Evolutionary conservation across 2,329 filamentous ascomycete genomes (phyloP), one percentile per base, ranked within the genome.

Genomic region (Paraphoma sp.): DNA sequence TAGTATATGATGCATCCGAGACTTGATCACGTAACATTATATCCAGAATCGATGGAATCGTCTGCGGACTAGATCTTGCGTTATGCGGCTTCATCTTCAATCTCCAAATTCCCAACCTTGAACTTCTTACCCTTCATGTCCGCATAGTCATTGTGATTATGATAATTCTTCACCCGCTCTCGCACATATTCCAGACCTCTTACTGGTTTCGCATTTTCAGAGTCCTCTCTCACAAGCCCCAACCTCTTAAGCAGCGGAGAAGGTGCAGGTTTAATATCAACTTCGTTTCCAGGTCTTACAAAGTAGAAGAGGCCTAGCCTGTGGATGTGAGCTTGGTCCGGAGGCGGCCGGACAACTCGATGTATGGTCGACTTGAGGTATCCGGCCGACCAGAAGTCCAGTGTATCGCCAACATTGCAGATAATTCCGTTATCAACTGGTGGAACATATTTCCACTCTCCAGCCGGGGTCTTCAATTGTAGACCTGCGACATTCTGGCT

Each of bases 291-390:
- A 0, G 78, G 78, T 10, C 78, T 65, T 2, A 78, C 72, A 53
- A 80, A 80, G 56, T 80, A 80, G 43, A 78, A 75, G 38, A 80
- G 62, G 3, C 77, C 76, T 33, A 79, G 59, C 4, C 78, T 71
- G 41, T 73, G 66, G 10, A 71, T 69, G 44, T 75, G 67, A 11
- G 65, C 68, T 55, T 79, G 78, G 48, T 80, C 78, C 18, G 61
- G 58, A 0, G 82, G 82, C 1, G 81, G 82, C 10, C 78, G 75
- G 44, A 80, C 75, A 0, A 85, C 82, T 1, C 82, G 78, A 53
- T 85, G 82, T n/a, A 83, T 74, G 10, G 77, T 81, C 4, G 76
- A 80, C 67, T 84, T 84, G 43, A 84, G 69, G 47, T 80, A 80
- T 4, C 78, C 76, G 6, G 70, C 74, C 0, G 74, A 78, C 73